Evolutionary conservation across 2,329 filamentous ascomycete species (phyloP), one percentile per base, ranked within the genome.

Genomic region (Xylaria arbuscula): DNA sequence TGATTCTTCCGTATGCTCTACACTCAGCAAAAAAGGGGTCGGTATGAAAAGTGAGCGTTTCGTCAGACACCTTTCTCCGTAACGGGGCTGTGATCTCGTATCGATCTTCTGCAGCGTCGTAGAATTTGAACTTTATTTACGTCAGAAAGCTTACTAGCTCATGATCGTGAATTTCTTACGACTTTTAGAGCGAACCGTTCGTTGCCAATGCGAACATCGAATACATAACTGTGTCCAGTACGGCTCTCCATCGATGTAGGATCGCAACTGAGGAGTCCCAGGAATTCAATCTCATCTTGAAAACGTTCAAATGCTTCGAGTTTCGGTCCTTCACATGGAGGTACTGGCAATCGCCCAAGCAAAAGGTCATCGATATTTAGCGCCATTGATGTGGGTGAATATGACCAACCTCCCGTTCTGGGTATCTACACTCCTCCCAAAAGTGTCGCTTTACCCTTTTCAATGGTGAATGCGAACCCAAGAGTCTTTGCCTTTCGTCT

Each of bases 11-110:
- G 24, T 64, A 64, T 24, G 62, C 62, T 24, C 62, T 64, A 19
- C 62, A 64, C 59, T 64, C 62, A 15, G 62, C 62, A 19, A 64
- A 64, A 19, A 64, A 64, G 3, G 62, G 62, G 55, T 64, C 62
- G 8, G 54, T 22, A 45, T 64, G 62, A 54, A 64, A 59, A 9
- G 62, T 34, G 15, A 64, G 22, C 3, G 34, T 59, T 24, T 58
- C 54, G 34, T 64, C 13, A 45, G 62, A 53, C 34, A 53, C 22
- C 17, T 42, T 24, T 45, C 54, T 15, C 11, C 34, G 3, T 1
- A 17, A 22, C 34, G 32, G 15, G 28, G 0, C 4, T 1, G 0
- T 2, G 3, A 64, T 40, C n/a, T 42, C 45, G n/a, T 40, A 50
- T 64, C 62, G 62, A 36, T 11, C 47, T 34, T 53, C 62, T 53